Evolutionary conservation across 306 rosid genomes (phyloP).

Genomic region (Alnus rubra): DNA sequence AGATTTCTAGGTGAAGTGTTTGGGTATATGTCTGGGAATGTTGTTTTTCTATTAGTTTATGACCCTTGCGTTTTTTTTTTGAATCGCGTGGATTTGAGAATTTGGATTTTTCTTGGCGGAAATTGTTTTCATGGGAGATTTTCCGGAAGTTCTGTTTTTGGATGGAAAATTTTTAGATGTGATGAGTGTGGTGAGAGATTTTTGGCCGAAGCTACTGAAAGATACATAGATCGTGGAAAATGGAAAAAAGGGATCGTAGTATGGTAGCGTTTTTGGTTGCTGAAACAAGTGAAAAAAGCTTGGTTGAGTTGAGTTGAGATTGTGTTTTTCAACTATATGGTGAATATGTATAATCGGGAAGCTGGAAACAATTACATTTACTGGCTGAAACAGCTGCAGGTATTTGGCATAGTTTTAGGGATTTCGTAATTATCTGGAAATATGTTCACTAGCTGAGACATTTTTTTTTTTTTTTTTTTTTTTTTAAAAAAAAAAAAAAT

Average conservation of each 20-base stretch:
- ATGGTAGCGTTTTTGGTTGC: neutral
- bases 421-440: neutral
- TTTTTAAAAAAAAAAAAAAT: too few relatives aligned
- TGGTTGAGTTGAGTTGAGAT: neutral
- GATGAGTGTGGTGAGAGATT: neutral
- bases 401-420: neutral
- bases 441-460: neutral
- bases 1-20: slow-evolving; percentile 9
- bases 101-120: neutral
- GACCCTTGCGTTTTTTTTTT: neutral
- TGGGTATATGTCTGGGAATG: neutral
- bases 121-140: neutral
- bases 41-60: neutral
- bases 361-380: neutral
- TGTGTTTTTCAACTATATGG: neutral
- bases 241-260: too few relatives aligned
- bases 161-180: neutral
- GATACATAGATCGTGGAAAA: too few relatives aligned
- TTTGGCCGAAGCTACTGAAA: neutral
- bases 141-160: neutral
- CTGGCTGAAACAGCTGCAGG: neutral
- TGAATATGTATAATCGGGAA: neutral
- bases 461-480: neutral
- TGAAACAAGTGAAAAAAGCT: neutral
- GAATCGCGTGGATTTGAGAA: neutral